A percentile compares a stretch with the other conserved stretches of the same genome.
Conservation (phyloP, 192 early-diverging fungal species). For the Pilaira anomala region DNA sequence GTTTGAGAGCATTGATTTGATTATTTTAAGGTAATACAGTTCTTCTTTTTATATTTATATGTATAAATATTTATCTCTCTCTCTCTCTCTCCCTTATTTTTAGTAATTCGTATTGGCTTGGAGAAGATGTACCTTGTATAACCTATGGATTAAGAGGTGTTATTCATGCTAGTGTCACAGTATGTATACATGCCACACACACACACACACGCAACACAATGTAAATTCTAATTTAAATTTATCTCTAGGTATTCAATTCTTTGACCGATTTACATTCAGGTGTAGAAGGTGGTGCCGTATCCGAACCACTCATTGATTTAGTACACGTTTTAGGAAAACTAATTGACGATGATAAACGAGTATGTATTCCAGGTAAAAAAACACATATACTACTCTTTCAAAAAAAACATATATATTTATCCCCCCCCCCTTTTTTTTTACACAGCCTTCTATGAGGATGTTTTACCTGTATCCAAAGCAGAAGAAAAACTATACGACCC, state of each 20-base stretch:
- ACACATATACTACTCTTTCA: background rate
- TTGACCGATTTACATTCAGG: constrained; percentile 64
- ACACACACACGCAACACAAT: background rate
- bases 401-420: background rate
- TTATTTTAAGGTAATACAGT: constrained; percentile 42
- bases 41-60: background rate
- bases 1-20: constrained; percentile 49
- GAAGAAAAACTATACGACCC: constrained; percentile 54
- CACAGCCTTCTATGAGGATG: constrained; percentile 56
- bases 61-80: background rate
- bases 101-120: constrained; percentile 77
- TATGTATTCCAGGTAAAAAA: constrained; percentile 53
- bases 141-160: constrained; percentile 76
- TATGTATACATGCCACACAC: constrained; percentile 21
- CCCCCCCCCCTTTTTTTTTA: background rate
- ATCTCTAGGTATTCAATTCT: constrained; percentile 27
- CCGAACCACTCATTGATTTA: constrained; percentile 65
- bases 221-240: background rate
- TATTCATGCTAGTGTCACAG: constrained; percentile 56
- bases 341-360: constrained; percentile 47
- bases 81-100: constrained; percentile 25
- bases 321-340: constrained; percentile 55
- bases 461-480: constrained; percentile 41
- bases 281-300: constrained; percentile 68
- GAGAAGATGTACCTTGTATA: constrained; percentile 69